Base-by-base conservation (phyloP, 2,329 filamentous ascomycete species). In the Dactylellina leptospora region DNA sequence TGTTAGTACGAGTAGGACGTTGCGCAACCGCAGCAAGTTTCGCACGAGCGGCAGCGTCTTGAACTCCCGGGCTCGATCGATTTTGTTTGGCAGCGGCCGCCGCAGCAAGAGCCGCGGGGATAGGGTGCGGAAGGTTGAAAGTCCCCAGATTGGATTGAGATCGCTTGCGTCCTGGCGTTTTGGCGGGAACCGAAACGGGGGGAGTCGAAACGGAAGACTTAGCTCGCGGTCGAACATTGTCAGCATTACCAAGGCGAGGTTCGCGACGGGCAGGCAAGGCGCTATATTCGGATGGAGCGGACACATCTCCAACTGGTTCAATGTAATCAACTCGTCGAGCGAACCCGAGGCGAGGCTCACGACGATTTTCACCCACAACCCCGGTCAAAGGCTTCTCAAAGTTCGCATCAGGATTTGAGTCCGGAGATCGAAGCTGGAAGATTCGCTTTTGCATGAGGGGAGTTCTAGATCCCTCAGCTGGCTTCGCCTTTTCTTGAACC, bases 371-470 rank as follows among this genome's bases (percentile, higher is more conserved):
- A 16, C 54, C 25, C 23, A 42, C 10, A 20, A 47, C 38, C 13
- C 16, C 8, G n/a, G 11, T 11, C 20, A 30, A 27, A 25, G 56
- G 44, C 33, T 54, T 68, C 2, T 16, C 54, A 11, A 25, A 23
- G 27, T 53, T 68, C 1, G 28, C 36, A 11, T 47, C 25, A 23
- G 50, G 38, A 27, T 47, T 51, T 20, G 51, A 30, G 23, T 68
- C 62, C 16, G 62, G 62, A 3, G 62, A 68, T 10, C 47, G 48
- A 0, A 68, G 54, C 27, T 68, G 62, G 10, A 54, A 59, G 45
- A 59, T 68, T 11, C 56, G 55, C 38, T 68, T 68, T 28, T 68
- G 62, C 62, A 68, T 68, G 27, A 68, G 54, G 27, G 62, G 62
- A 2, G 62, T 60, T 16, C 62, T 68, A 47, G 45, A 47, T 1